These are phyloP conservation scores for Diaporthe amygdali DNA, from an alignment of 2,329 filamentous ascomycete genomes.

Conservation along the genomic window DNA sequence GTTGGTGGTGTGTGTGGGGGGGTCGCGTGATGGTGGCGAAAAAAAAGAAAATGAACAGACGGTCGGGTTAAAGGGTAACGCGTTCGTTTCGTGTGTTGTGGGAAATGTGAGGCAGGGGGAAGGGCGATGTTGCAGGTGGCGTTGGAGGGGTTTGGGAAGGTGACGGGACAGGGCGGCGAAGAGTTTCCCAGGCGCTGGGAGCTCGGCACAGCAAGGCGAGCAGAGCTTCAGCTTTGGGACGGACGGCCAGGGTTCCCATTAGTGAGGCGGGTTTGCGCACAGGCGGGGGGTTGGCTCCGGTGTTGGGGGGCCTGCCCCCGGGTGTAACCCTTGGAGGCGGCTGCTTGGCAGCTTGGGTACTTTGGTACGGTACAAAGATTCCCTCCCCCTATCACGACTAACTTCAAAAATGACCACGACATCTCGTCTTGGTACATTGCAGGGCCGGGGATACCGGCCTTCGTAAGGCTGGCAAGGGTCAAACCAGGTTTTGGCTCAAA, in stretches of 20 bases:
- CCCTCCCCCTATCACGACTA: background rate
- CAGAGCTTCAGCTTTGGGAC: background rate
- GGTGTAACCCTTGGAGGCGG: slow-evolving; percentile 3
- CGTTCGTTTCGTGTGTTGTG: slow-evolving; percentile 1
- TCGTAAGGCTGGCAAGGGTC: background rate
- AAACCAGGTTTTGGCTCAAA: slow-evolving; percentile 4
- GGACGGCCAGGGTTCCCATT: background rate
- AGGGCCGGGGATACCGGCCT: background rate
- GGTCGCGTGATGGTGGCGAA: background rate
- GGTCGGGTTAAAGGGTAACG: background rate
- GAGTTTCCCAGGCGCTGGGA: background rate
- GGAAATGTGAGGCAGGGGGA: background rate
- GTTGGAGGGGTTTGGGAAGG: background rate
- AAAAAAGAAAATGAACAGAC: background rate
- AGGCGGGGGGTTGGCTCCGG: background rate
- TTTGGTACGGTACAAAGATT: background rate
- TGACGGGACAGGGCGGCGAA: background rate
- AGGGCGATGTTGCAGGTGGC: slow-evolving; percentile 10
- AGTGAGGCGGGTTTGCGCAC: background rate
- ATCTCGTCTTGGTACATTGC: background rate
- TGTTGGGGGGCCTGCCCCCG: background rate
- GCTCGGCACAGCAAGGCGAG: background rate
- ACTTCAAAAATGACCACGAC: background rate
- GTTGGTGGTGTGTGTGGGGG: slow-evolving; percentile 22
- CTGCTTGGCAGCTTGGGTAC: background rate